Evolutionary conservation across 257 asterid genomes (phyloP).

Genomic region (Solanum stenotomum): DNA sequence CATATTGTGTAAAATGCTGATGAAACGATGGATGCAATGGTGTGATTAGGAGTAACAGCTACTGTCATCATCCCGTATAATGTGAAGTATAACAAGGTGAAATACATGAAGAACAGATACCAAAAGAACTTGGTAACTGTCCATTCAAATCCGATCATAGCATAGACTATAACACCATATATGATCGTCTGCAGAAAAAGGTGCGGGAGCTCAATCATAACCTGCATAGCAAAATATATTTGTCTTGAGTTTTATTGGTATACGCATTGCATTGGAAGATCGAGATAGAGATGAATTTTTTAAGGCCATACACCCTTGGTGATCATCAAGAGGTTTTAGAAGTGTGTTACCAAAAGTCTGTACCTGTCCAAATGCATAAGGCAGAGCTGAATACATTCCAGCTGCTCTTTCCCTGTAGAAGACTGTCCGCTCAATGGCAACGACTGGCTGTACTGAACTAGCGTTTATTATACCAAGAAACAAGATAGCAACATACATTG

Average conservation of each 20-base stretch:
- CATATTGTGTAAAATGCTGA: constrained; percentile 45
- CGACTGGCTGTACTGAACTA: constrained; percentile 66
- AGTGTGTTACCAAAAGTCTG: neutral
- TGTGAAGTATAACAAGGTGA: constrained; percentile 76
- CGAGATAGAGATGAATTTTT: neutral
- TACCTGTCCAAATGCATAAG: constrained; percentile 88
- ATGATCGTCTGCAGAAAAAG: constrained; percentile 46
- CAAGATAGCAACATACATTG: constrained; percentile 66
- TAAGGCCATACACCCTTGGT: neutral
- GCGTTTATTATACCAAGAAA: constrained; percentile 66
- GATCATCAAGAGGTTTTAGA: neutral
- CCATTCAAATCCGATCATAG: constrained; percentile 85
- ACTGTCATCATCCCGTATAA: constrained; percentile 76
- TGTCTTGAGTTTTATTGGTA: neutral
- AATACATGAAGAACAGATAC: constrained; percentile 66
- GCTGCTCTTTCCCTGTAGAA: constrained; percentile 88
- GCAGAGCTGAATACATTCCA: constrained; percentile 83
- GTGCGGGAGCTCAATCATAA: constrained; percentile 59
- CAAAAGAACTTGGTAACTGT: constrained; percentile 52
- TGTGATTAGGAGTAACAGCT: constrained; percentile 68
- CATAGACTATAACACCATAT: constrained; percentile 56
- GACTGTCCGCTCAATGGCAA: constrained; percentile 69
- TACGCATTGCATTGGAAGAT: neutral
- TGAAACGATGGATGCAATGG: constrained; percentile 56
- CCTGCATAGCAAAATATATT: constrained; percentile 20